Conservation (phyloP, 805 yeast species). For the Hanseniaspora lachancei region DNA sequence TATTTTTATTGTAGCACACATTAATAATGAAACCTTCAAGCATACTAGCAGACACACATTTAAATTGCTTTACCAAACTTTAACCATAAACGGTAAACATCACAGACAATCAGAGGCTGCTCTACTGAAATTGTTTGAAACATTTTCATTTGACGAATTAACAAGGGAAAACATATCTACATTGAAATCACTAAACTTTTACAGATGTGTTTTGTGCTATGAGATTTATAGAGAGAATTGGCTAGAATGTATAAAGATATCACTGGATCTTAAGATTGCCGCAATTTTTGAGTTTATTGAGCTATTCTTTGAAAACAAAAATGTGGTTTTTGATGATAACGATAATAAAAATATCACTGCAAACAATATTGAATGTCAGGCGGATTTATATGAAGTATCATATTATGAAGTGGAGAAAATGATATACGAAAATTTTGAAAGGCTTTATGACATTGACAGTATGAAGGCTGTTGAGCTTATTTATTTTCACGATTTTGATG, state of each 20-base stretch:
- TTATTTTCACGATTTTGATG: conserved; percentile 1
- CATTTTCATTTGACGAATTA: conserved; percentile 20
- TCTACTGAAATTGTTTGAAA: conserved; percentile 53
- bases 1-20: conserved; percentile 21
- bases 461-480: neutral
- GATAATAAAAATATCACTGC: too few relatives aligned
- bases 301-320: neutral
- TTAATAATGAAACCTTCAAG: conserved; percentile 23
- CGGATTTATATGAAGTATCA: neutral
- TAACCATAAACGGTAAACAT: conserved; percentile 23
- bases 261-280: neutral
- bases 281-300: neutral
- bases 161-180: conserved; percentile 19
- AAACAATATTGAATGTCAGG: too few relatives aligned
- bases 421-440: conserved; percentile 1
- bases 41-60: conserved; percentile 37
- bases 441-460: neutral
- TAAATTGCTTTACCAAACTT: conserved; percentile 31
- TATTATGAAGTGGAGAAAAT: neutral
- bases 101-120: conserved; percentile 62
- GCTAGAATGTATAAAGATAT: conserved; percentile 1
- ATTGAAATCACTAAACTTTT: conserved; percentile 18
- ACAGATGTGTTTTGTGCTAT: conserved; percentile 20
- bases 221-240: conserved; percentile 14
- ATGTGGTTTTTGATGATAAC: neutral